Conservation (phyloP, 164 flowering plant genomes). For the Piper longum region DNA sequence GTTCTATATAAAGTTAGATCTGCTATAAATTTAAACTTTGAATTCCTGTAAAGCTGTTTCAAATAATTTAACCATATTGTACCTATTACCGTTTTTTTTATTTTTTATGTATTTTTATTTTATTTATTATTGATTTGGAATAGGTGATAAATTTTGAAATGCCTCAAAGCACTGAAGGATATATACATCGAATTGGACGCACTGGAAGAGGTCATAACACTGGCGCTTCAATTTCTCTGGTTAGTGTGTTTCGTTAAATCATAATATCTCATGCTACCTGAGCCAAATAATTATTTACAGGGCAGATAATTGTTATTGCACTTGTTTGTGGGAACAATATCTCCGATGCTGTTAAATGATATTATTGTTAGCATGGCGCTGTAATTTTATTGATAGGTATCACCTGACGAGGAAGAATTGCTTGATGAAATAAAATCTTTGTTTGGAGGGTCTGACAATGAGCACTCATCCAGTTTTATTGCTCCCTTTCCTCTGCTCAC, state of each 20-base stretch:
- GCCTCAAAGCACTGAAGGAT: constrained; percentile 67
- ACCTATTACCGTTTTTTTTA: too few relatives aligned
- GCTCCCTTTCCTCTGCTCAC: constrained; percentile 73
- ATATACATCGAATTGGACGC: constrained; percentile 93
- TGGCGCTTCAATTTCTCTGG: constrained; percentile 85
- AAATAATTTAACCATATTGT: too few relatives aligned
- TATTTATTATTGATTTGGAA: not conserved
- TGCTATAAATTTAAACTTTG: too few relatives aligned
- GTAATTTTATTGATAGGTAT: constrained; percentile 34
- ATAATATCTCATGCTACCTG: not conserved
- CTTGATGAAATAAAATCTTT: constrained; percentile 72
- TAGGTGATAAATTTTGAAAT: constrained; percentile 92
- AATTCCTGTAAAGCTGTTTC: too few relatives aligned
- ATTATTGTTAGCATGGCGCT: not conserved
- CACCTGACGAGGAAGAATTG: constrained; percentile 66
- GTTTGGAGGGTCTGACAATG: constrained; percentile 41
- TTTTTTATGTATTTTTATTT: not conserved
- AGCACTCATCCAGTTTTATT: constrained; percentile 32
- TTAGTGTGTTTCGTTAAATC: constrained; percentile 22
- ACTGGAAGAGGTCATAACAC: constrained; percentile 87
- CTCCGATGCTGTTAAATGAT: not conserved
- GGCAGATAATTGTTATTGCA: not conserved
- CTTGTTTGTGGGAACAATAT: not conserved
- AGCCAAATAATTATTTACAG: not conserved
- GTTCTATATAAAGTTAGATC: too few relatives aligned